Percentiles rank a stretch among this genome's conserved stretches.
phyloP scores from a whole-genome alignment of 2,329 filamentous ascomycete species.

The Nigrospora sphaerica region DNA sequence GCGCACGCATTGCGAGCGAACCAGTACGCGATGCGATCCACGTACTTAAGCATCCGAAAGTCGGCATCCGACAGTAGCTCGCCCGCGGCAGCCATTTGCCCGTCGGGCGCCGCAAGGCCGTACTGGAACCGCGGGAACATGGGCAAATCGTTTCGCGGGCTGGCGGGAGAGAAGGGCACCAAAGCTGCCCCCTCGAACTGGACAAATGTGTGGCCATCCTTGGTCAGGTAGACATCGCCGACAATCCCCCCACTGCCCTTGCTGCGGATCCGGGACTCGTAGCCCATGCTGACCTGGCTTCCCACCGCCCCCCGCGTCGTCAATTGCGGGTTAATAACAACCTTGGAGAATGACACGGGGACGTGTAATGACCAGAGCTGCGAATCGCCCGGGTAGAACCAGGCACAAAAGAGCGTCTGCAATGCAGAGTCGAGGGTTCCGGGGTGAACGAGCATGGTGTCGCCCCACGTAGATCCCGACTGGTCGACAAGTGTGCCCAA shows the following conservation, averaged over 20 bases:
- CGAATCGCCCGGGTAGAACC: background rate
- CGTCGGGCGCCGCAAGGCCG: background rate
- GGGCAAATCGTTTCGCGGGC: background rate
- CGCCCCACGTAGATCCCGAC: background rate
- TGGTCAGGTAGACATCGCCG: background rate
- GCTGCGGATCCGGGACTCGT: background rate
- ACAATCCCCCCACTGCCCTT: background rate
- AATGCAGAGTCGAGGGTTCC: background rate
- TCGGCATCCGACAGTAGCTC: background rate
- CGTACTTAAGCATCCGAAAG: background rate
- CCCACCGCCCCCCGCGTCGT: background rate
- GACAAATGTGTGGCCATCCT: background rate
- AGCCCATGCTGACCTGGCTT: background rate
- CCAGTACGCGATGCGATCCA: background rate
- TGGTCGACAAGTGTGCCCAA: slow-evolving; percentile 8
- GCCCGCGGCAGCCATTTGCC: background rate
- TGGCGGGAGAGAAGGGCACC: background rate
- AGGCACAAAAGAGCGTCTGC: background rate
- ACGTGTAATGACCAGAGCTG: background rate
- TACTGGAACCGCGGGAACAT: background rate
- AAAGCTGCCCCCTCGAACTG: background rate
- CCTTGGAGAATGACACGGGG: background rate
- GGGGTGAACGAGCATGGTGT: background rate
- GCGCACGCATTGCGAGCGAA: background rate
- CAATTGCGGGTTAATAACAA: background rate